Conservation (phyloP, 2,329 filamentous ascomycete genomes). For the Trichoderma afroharzianum region DNA sequence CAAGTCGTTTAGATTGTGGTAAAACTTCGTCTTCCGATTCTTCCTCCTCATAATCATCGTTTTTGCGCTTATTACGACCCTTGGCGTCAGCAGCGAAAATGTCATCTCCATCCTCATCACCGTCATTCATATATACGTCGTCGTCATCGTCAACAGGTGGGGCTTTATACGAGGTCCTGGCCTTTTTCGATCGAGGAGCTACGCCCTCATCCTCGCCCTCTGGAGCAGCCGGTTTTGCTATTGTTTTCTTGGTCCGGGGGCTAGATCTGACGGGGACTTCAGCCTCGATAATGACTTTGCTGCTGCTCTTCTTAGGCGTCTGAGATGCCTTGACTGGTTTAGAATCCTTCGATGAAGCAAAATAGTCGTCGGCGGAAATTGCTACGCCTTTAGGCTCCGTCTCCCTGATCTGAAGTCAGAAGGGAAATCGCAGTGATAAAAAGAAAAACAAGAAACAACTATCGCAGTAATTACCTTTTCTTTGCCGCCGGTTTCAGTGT, state of each 20-base stretch:
- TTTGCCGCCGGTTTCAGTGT: constrained; percentile 45
- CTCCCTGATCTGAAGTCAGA: constrained; percentile 29
- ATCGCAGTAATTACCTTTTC: constrained; percentile 51
- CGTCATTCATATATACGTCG: constrained; percentile 61
- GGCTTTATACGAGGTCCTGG: constrained; percentile 40
- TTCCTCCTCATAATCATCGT: constrained; percentile 72
- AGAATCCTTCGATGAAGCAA: constrained; percentile 44
- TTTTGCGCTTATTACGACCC: constrained; percentile 61
- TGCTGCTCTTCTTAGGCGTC: constrained; percentile 39
- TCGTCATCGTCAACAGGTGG: constrained; percentile 47
- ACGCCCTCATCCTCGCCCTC: constrained; percentile 28
- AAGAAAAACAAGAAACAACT: background rate
- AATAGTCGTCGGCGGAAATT: constrained; percentile 57
- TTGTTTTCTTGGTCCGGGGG: constrained; percentile 44
- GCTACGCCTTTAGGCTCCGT: constrained; percentile 46
- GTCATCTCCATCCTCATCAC: constrained; percentile 69
- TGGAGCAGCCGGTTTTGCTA: constrained; percentile 29
- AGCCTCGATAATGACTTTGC: constrained; percentile 37
- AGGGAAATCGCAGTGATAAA: constrained; percentile 20
- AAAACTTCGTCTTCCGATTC: constrained; percentile 67
- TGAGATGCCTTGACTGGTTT: constrained; percentile 36
- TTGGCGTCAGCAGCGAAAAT: constrained; percentile 75
- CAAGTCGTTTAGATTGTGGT: constrained; percentile 57
- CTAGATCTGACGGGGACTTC: constrained; percentile 50
- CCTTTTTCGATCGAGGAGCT: constrained; percentile 39